A percentile compares a stretch with the other conserved stretches of the same genome.
phyloP scores from a whole-genome alignment of 2,329 filamentous ascomycete genomes.

The Lecanicillium sp. region DNA sequence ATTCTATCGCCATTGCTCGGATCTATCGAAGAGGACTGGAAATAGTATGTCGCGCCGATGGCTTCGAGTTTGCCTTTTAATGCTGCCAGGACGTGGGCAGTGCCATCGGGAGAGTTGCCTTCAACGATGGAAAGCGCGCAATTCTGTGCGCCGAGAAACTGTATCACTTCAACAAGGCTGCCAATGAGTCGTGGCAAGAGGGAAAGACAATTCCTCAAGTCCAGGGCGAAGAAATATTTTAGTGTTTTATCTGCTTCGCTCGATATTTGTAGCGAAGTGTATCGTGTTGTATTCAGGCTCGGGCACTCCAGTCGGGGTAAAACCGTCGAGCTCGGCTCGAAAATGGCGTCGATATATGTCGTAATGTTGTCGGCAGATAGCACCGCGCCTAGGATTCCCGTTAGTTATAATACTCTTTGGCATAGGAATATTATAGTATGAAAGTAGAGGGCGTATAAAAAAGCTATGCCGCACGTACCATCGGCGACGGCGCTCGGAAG shows the following conservation, averaged over 20 bases:
- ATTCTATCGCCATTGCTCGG: slow-evolving; percentile 37
- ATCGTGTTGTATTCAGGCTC: slow-evolving; percentile 11
- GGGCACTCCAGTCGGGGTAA: slow-evolving; percentile 22
- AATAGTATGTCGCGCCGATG: slow-evolving; percentile 32
- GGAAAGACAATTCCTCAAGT: slow-evolving; percentile 35
- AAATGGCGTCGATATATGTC: slow-evolving; percentile 20
- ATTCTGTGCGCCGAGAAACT: slow-evolving; percentile 39
- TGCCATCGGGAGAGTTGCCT: slow-evolving; percentile 47
- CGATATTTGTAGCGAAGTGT: slow-evolving; percentile 13
- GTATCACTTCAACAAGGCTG: slow-evolving; percentile 40
- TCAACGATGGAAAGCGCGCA: slow-evolving; percentile 50
- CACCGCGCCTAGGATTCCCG: slow-evolving; percentile 2
- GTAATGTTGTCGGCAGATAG: slow-evolving; percentile 13
- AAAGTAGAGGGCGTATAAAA: background rate
- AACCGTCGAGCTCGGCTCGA: slow-evolving; percentile 16
- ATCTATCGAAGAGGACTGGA: slow-evolving; percentile 34
- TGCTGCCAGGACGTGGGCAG: slow-evolving; percentile 37
- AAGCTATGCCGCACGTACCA: background rate
- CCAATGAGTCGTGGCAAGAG: slow-evolving; percentile 44
- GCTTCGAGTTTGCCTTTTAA: slow-evolving; percentile 30
- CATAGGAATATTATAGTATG: background rate
- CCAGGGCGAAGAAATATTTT: slow-evolving; percentile 44
- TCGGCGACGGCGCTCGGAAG: background rate
- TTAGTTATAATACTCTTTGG: background rate
- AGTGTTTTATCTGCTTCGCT: slow-evolving; percentile 7